Evolutionary conservation across 129 eudicot genomes (phyloP), one percentile per base, ranked within the genome.

Genomic region (Apium graveolens): DNA sequence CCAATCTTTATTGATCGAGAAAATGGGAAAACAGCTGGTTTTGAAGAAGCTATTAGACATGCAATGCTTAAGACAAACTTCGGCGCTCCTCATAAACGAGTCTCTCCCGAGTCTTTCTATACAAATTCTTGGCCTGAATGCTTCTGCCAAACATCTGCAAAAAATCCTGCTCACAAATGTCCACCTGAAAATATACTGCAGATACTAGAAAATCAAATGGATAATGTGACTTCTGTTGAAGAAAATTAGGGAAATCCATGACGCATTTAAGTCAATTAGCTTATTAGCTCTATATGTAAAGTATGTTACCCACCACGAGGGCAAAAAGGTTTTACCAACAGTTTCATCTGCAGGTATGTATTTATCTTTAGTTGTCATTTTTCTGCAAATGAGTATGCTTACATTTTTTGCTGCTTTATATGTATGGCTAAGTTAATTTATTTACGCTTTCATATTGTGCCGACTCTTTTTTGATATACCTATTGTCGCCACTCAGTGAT

Each of bases 121-220:
- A 91, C 98, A 24, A 95, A 95, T 85, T 95, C 98, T 20, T 95
- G 98, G 98, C 98, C 97, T 6, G 98, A 95, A 84, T 95, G 98
- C 83, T 95, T 95, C 83, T 95, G 98, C 81, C 96, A 87, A 75
- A 80, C 77, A 60, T 80, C 86, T 13, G 86, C 88, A 29, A n/a
- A 57, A 62, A 85, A 89, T 83, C 90, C 84, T 45, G 98, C 85
- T 43, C 89, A 91, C 84, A 84, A 84, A 78, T 95, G 98, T 62
- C 98, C 98, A 10, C 88, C 97, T 4, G 90, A 91, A 37, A 85
- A 95, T 83, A 87, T 83, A 41, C 83, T 90, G 84, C 91, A 90
- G 39, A 46, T 81, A 60, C 82, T 91, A 73, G 91, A 95, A 69
- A 86, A 79, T 74, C 87, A 79, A 69, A 77, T 87, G 83, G 89